These are phyloP conservation scores for Bacidia rubella DNA, from an alignment of 495 filamentous ascomycete species.

Conservation along the genomic window DNA sequence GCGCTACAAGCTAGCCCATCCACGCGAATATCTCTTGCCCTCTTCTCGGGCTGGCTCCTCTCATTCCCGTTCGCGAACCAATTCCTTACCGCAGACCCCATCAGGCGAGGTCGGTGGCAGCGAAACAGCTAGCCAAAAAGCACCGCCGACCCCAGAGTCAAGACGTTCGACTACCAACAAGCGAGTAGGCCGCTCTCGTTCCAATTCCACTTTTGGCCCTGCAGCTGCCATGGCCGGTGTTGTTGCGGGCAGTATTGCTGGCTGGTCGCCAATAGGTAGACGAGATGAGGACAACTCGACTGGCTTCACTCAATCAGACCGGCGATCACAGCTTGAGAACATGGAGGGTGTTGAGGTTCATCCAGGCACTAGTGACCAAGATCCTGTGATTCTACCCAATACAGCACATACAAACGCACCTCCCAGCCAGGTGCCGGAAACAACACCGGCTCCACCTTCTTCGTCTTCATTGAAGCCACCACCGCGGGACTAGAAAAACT, in stretches of 20 bases:
- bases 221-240: constrained; percentile 70
- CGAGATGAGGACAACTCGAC: constrained; percentile 36
- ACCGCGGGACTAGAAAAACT: constrained; percentile 2
- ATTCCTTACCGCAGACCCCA: constrained; percentile 60
- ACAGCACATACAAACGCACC: constrained; percentile 30
- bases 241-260: constrained; percentile 72
- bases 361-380: constrained; percentile 41
- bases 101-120: constrained; percentile 38
- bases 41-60: constrained; percentile 44
- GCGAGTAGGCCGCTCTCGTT: constrained; percentile 62
- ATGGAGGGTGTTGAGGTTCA: constrained; percentile 44
- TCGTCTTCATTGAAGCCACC: constrained; percentile 9
- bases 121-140: constrained; percentile 33
- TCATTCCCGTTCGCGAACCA: constrained; percentile 49
- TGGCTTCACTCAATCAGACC: constrained; percentile 31
- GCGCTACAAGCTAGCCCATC: constrained; percentile 71
- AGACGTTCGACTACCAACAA: constrained; percentile 35
- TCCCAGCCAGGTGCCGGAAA: constrained; percentile 46
- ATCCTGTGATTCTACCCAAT: constrained; percentile 39
- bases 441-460: constrained; percentile 23
- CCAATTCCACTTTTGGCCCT: constrained; percentile 73
- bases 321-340: constrained; percentile 33
- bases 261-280: constrained; percentile 77
- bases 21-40: constrained; percentile 56
- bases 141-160: constrained; percentile 57